Base-by-base conservation (phyloP, 768 basidiomycete species). In the Boletus speciosus region DNA sequence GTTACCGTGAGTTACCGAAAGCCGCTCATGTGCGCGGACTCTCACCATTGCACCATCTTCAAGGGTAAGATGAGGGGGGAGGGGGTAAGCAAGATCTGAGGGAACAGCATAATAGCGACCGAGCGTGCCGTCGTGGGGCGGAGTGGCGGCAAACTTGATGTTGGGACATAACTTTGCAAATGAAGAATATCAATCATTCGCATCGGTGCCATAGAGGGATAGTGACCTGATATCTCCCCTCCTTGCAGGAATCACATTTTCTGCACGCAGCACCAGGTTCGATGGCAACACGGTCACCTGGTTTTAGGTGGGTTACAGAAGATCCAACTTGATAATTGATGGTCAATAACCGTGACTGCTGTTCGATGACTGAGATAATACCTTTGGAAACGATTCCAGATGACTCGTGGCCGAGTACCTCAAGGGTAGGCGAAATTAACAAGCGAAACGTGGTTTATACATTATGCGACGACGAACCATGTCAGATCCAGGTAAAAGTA, bases 381-480 rank as follows among this genome's bases (percentile, higher is more conserved):
- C 88, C 81, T 75, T 85, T 86, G 51, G 73, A 75, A 47, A 97
- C 72, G 45, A 93, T 72, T 11, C 93, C 94, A 27, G 92, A 78
- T 2, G 92, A 93, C 74, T 98, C 96, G 66, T 98, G 96, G 19
- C 96, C 96, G 41, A 98, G 84, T 46, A 93, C 88, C 93, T 90
- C 69, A n/a, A 21, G 12, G 7, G 27, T 44, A 42, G 43, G 15
- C 32, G 23, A 54, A 41, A 38, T 46, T 34, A 49, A 44, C 19
- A 42, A 11, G 21, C 6, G 9, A 52, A 39, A 23, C 19, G 5
- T 39, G 6, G 42, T 54, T 10, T 43, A 16, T 44, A 45, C 34
- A 36, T 12, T 55, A 54, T 14, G 51, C 55, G 21, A 49, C 39
- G 9, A 54, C 64, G 25, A 62, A 87, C 90, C 87, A 93, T 93